Base-by-base conservation (phyloP, 345 rosid species). In the Syzygium oleosum region DNA sequence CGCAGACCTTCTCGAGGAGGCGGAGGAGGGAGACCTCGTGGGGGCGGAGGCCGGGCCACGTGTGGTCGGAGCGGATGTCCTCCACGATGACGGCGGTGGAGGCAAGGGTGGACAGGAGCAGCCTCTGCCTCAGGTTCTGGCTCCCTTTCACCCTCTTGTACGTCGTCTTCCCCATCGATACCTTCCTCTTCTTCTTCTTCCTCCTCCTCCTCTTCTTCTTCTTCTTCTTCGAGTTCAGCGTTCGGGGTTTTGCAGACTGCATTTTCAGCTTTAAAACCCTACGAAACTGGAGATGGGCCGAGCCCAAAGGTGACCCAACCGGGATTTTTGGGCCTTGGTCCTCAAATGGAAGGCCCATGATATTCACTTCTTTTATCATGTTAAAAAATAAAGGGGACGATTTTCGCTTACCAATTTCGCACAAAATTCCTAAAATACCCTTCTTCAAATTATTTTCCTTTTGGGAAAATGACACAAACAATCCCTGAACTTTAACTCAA, bases 1-100 rank as follows among this genome's bases (percentile, higher is more conserved):
- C 99, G 84, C 90, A 92, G 86, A 96, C 87, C 65, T 84, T 90
- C 84, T 96, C 98, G 68, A 96, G 87, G 85, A 96, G 98, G 90
- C 95, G 98, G 86, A 96, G 92, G 86, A 98, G 93, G 90, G 97
- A 94, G 89, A 96, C 87, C 93, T 98, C 98, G 84, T 96, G 94
- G 25, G 91, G 95, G 11, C 90, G 96, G 87, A 96, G 98, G 73
- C 99, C 98, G 5, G 99, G 98, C 84, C 92, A 85, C 61, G 91
- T 92, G 51, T 94, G 92, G 41, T 94, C 94, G 85, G 96, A 89
- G 52, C 96, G 97, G 86, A 98, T 95, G 84, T 92, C 99, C 11
- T 96, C 94, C 12, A 98, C 90, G 68, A 88, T 54, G 84, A 96
- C 80, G 31, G 98, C 93, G 43, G 94, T 94, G 21, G 93, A 90